phyloP scores from a whole-genome alignment of 2,329 filamentous ascomycete genomes.

The Metarhizium robertsii region DNA sequence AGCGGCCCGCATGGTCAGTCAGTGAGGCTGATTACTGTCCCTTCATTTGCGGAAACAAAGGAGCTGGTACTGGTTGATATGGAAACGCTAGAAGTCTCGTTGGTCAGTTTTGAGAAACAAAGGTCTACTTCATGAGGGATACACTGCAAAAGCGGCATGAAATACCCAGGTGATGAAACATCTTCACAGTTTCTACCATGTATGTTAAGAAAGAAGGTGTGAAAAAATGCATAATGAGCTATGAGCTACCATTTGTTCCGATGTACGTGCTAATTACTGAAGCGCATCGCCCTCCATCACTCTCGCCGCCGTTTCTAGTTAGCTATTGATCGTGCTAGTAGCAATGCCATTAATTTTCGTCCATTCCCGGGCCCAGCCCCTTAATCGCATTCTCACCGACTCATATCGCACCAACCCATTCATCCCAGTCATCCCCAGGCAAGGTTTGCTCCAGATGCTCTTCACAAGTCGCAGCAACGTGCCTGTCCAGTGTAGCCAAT shows the following conservation, averaged over 20 bases:
- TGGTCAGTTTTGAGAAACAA: slow-evolving; percentile 45
- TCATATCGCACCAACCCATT: background rate
- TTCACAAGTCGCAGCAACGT: slow-evolving; percentile 6
- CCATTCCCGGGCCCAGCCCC: too few species aligned
- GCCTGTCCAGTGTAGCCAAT: slow-evolving; percentile 3
- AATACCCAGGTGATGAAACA: background rate
- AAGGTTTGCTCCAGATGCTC: background rate
- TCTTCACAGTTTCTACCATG: too few species aligned
- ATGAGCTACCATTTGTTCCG: background rate
- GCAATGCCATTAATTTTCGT: too few species aligned
- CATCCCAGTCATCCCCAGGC: background rate
- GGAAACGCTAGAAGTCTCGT: slow-evolving; percentile 73
- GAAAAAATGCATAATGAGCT: background rate
- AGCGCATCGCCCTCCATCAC: too few species aligned
- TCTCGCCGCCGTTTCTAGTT: too few species aligned
- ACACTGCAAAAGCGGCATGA: background rate
- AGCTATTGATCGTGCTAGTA: too few species aligned
- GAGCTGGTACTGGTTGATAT: slow-evolving; percentile 77
- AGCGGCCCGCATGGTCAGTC: slow-evolving; percentile 57
- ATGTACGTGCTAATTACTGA: background rate
- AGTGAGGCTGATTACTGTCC: slow-evolving; percentile 74
- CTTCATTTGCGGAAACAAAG: slow-evolving; percentile 68
- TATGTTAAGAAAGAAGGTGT: too few species aligned
- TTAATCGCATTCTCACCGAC: background rate
- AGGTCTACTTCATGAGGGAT: background rate